Percentiles rank a stretch among this genome's conserved stretches.
Evolutionary conservation across 345 rosid species (phyloP).

Genomic region (Brassica carinata): DNA sequence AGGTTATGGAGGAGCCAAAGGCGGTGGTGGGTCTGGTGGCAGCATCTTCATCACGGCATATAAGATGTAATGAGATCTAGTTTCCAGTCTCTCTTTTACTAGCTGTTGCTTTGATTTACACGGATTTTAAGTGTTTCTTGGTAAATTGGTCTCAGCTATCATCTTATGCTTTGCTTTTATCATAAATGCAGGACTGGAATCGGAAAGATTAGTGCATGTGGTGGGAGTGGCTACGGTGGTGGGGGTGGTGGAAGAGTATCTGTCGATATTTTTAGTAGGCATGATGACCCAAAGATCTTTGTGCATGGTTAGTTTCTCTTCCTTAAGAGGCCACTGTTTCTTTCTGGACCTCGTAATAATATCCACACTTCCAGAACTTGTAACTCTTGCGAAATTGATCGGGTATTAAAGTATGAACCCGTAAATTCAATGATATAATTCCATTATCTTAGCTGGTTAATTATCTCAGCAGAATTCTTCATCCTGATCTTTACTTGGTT

Average conservation of each 20-base stretch:
- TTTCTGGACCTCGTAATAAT: background rate
- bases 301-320: constrained; percentile 80
- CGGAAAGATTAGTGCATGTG: constrained; percentile 94
- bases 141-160: constrained; percentile 25
- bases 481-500: constrained; percentile 13
- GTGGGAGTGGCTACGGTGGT: constrained; percentile 95
- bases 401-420: constrained; percentile 1
- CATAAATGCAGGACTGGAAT: constrained; percentile 88
- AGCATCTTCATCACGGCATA: constrained; percentile 69
- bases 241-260: constrained; percentile 99
- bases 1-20: constrained; percentile 77
- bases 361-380: constrained; percentile 2
- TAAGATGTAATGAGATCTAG: constrained; percentile 68
- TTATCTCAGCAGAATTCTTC: background rate
- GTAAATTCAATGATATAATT: background rate
- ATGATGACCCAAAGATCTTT: constrained; percentile 82
- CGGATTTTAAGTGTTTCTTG: constrained; percentile 11
- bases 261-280: constrained; percentile 92
- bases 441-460: constrained; percentile 1
- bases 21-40: constrained; percentile 99
- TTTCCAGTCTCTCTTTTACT: constrained; percentile 26
- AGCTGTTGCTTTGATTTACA: constrained; percentile 12
- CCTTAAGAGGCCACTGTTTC: constrained; percentile 8
- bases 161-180: constrained; percentile 39
- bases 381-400: constrained; percentile 3